These are phyloP conservation scores for Cryptococcus depauperatus DNA, from an alignment of 1,284 basidiomycete species.

Conservation along the genomic window DNA sequence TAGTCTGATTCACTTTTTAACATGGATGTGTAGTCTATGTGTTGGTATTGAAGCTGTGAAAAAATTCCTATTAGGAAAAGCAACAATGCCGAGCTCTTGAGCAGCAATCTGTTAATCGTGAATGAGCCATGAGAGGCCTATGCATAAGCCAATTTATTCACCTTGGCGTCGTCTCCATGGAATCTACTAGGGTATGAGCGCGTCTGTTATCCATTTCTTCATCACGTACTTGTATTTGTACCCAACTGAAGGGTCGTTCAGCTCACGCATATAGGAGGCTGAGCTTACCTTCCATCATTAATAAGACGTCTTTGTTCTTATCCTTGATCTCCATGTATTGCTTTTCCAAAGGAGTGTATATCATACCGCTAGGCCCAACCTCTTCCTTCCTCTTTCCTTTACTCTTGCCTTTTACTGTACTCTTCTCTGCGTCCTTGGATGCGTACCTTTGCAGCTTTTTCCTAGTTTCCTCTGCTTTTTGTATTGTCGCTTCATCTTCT, in stretches of 20 bases:
- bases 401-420: slow-evolving; percentile 21
- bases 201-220: neutral
- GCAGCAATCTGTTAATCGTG: slow-evolving; percentile 61
- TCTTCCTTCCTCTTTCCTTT: slow-evolving; percentile 48
- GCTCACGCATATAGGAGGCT: neutral
- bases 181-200: slow-evolving; percentile 48
- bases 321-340: slow-evolving; percentile 68
- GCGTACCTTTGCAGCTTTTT: slow-evolving; percentile 30
- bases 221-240: slow-evolving; percentile 62
- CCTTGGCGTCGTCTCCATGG: slow-evolving; percentile 81
- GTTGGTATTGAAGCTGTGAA: slow-evolving; percentile 73
- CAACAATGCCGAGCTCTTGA: slow-evolving; percentile 69
- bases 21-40: slow-evolving; percentile 72
- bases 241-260: slow-evolving; percentile 49
- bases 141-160: slow-evolving; percentile 19
- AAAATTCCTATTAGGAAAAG: slow-evolving; percentile 69
- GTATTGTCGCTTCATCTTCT: slow-evolving; percentile 13
- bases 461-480: slow-evolving; percentile 19
- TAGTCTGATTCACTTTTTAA: slow-evolving; percentile 70
- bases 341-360: slow-evolving; percentile 74
- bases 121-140: neutral
- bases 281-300: slow-evolving; percentile 62
- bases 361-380: slow-evolving; percentile 64
- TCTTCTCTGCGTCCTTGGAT: slow-evolving; percentile 14
- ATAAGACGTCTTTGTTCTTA: slow-evolving; percentile 63